Evolutionary conservation across 2,329 filamentous ascomycete species (phyloP), one percentile per base, ranked within the genome.

Genomic region (Intubia oerlemansii): DNA sequence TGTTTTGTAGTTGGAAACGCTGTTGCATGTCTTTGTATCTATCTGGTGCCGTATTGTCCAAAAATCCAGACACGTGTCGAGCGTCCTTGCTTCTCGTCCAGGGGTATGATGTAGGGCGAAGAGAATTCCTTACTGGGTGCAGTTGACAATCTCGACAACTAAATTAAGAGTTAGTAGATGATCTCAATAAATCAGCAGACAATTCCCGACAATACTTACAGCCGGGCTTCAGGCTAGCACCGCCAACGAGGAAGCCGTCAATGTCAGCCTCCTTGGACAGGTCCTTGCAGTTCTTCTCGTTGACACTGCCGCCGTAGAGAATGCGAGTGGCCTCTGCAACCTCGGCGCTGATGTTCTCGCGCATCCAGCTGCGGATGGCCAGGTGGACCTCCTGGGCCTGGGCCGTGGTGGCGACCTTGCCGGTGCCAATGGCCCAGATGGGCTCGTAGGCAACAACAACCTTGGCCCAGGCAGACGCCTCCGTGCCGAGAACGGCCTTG

Each of bases 401-500:
- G 57, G 81, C 64, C 35, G 72, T 82, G 38, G 73, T 77, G 42
- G 81, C 81, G 40, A 90, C 81, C 62, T 88, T 90, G 54, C 88
- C 88, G 41, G 88, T 95, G 43, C 85, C 85, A 42, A 72, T 77
- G 50, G 70, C 82, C 85, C 88, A 98, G 63, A 98, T 90, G 47
- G 88, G 88, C 68, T 98, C 88, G 57, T 98, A 98, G 47, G 88
- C 88, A 46, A 98, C 67, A 50, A 98, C 88, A 39, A 98, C 68
- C 62, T 88, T 88, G 47, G 62, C 67, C 88, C 88, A 98, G 21
- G 33, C 34, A 5, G 29, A 21, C 3, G 37, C 14, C 59, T 92
- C 79, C 44, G 68, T 59, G 30, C 43, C 42, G 48, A 80, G 59
- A 60, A 76, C 62, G 44, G 59, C 54, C 51, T 82, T 73, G 39